Percentiles rank a stretch among this genome's conserved stretches.
Evolutionary conservation across 345 rosid species (phyloP).

Genomic region (Pugionium cornutum): DNA sequence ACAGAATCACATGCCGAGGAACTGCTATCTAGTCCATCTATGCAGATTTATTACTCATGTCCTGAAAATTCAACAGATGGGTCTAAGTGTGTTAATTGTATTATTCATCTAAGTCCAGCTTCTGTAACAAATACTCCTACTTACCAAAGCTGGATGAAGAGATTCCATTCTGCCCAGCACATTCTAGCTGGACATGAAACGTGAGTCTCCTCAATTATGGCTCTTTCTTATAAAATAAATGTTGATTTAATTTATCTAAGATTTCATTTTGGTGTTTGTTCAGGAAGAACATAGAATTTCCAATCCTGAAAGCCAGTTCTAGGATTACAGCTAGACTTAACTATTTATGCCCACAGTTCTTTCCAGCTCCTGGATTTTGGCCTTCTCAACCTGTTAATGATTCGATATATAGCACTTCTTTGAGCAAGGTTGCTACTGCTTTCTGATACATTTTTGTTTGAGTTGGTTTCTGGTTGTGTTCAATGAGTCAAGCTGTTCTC

Average conservation of each 20-base stretch:
- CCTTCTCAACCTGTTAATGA: slow-evolving; percentile 44
- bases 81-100: slow-evolving; percentile 64
- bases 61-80: slow-evolving; percentile 30
- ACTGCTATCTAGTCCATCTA: slow-evolving; percentile 53
- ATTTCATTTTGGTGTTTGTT: slow-evolving; percentile 23
- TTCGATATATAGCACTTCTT: slow-evolving; percentile 31
- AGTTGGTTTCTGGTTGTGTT: slow-evolving; percentile 15
- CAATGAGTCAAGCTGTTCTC: slow-evolving; percentile 21
- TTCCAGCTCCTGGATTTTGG: slow-evolving; percentile 90
- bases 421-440: slow-evolving; percentile 56
- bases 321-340: slow-evolving; percentile 80
- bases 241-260: slow-evolving; percentile 7
- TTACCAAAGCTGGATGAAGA: slow-evolving; percentile 85
- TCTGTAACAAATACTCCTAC: slow-evolving; percentile 55
- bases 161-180: slow-evolving; percentile 74
- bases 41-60: slow-evolving; percentile 52
- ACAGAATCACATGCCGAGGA: slow-evolving; percentile 69
- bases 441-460: background rate
- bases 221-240: slow-evolving; percentile 11
- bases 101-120: slow-evolving; percentile 87
- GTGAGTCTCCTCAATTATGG: slow-evolving; percentile 48
- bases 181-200: slow-evolving; percentile 87
- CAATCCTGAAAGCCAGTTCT: slow-evolving; percentile 81
- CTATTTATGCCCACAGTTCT: slow-evolving; percentile 94
- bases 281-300: slow-evolving; percentile 86